Percentiles rank a stretch among this genome's conserved stretches.
Evolutionary conservation across 2,329 filamentous ascomycete genomes (phyloP).

Genomic region (Lachnum nothofagi): DNA sequence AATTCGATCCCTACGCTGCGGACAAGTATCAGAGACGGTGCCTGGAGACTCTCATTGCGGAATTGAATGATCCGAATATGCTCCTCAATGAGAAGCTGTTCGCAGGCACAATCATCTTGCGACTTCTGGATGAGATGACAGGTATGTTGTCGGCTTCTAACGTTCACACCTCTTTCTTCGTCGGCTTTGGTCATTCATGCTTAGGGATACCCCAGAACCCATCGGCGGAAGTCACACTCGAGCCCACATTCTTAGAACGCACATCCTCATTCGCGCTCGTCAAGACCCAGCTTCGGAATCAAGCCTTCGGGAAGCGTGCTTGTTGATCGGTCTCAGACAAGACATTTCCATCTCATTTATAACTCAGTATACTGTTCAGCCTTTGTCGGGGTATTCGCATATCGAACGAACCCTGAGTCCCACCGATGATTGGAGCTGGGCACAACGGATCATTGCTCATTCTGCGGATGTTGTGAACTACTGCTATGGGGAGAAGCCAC

Average conservation of each 20-base stretch:
- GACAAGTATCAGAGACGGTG: conserved; percentile 50
- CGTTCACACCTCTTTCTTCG: not conserved
- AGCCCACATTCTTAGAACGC: conserved; percentile 26
- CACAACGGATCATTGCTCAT: conserved; percentile 56
- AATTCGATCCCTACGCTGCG: conserved; percentile 26
- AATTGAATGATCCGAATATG: conserved; percentile 30
- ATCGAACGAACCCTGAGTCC: conserved; percentile 47
- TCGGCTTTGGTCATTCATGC: not conserved
- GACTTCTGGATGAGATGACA: conserved; percentile 51
- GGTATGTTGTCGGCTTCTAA: conserved; percentile 17
- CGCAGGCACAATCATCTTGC: conserved; percentile 51
- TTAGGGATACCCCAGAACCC: not conserved
- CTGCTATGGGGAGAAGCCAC: conserved; percentile 48
- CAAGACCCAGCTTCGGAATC: conserved; percentile 29
- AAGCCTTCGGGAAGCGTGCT: conserved; percentile 44
- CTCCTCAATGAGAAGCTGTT: conserved; percentile 47
- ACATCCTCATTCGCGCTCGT: conserved; percentile 34
- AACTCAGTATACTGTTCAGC: conserved; percentile 37
- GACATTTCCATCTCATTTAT: conserved; percentile 54
- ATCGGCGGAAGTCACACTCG: not conserved
- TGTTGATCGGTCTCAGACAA: conserved; percentile 53
- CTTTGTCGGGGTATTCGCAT: conserved; percentile 47
- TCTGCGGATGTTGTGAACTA: conserved; percentile 60
- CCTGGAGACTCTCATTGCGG: conserved; percentile 19
- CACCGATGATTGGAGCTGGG: conserved; percentile 51